These are phyloP conservation scores for Citrus medica DNA, from an alignment of 345 rosid species.

Conservation along the genomic window DNA sequence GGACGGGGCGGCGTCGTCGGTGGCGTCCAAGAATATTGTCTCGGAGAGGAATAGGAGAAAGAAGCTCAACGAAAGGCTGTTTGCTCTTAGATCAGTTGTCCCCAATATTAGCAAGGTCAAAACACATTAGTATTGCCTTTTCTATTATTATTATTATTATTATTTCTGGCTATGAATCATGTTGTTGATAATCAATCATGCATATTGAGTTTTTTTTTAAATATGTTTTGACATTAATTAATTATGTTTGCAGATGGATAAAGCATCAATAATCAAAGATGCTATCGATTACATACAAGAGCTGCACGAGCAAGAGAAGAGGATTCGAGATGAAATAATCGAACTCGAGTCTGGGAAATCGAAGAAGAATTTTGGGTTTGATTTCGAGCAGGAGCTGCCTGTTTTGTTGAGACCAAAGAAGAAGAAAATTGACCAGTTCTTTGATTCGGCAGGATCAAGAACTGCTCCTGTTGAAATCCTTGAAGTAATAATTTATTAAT, in stretches of 20 bases:
- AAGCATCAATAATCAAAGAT: constrained; percentile 96
- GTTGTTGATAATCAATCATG: not conserved
- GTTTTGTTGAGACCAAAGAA: constrained; percentile 65
- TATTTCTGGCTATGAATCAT: not conserved
- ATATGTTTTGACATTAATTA: not conserved
- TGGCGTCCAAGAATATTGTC: constrained; percentile 81
- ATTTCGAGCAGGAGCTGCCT: constrained; percentile 57
- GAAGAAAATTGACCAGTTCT: constrained; percentile 44
- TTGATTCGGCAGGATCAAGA: constrained; percentile 35
- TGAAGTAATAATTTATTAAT: constrained; percentile 24
- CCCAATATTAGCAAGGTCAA: constrained; percentile 89
- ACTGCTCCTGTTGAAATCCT: constrained; percentile 64
- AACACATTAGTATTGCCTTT: not conserved
- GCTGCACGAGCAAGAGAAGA: constrained; percentile 70
- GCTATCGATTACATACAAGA: constrained; percentile 88
- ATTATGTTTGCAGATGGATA: constrained; percentile 66
- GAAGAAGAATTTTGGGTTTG: constrained; percentile 37
- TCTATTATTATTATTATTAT: not conserved
- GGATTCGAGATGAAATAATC: constrained; percentile 62
- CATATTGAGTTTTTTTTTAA: too few species aligned
- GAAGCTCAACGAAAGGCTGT: constrained; percentile 85
- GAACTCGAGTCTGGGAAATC: constrained; percentile 62
- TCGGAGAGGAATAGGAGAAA: constrained; percentile 89
- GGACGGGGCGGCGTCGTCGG: constrained; percentile 75
- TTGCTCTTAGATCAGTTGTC: constrained; percentile 88